Conservation (phyloP, 495 filamentous ascomycete genomes). For the Hapsidospora chrysogenum region DNA sequence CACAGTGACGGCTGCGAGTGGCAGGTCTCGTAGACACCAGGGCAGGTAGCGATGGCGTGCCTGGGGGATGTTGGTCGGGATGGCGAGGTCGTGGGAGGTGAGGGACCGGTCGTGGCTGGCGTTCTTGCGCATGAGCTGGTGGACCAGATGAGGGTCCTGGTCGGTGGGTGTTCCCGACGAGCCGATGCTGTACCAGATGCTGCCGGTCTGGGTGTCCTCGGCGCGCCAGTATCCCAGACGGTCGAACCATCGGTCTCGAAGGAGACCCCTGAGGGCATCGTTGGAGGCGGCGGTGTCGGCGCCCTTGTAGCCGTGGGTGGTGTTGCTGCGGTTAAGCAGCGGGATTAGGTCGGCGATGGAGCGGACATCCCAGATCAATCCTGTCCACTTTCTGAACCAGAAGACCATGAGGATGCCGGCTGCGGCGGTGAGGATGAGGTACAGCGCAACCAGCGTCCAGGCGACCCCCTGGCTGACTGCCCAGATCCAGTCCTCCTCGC, state of each 20-base stretch:
- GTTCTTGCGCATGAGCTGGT: constrained; percentile 18
- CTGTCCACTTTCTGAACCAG: constrained; percentile 39
- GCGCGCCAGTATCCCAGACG: constrained; percentile 72
- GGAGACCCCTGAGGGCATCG: constrained; percentile 25
- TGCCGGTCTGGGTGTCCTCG: constrained; percentile 17
- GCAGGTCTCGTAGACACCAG: constrained; percentile 54
- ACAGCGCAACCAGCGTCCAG: constrained; percentile 63
- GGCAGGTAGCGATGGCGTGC: constrained; percentile 54
- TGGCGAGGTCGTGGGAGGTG: constrained; percentile 8
- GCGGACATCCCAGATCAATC: constrained; percentile 72
- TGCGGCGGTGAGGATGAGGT: constrained; percentile 45
- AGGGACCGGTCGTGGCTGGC: constrained; percentile 19
- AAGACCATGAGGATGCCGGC: constrained; percentile 31
- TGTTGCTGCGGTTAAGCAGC: constrained; percentile 65
- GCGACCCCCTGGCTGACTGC: constrained; percentile 55
- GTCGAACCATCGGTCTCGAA: constrained; percentile 35
- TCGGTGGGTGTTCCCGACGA: constrained; percentile 2
- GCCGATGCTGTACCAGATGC: constrained; percentile 27
- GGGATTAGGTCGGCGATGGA: constrained; percentile 63
- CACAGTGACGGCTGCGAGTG: constrained; percentile 38
- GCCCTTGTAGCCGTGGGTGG: constrained; percentile 42
- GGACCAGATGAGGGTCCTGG: background rate
- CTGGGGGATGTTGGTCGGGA: constrained; percentile 17
- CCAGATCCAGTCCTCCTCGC: constrained; percentile 58
- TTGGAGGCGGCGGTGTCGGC: constrained; percentile 40